Percentiles rank a stretch among this genome's conserved stretches.
Evolutionary conservation across 1,284 basidiomycete genomes (phyloP).

Genomic region (Pseudozyma thailandica): DNA sequence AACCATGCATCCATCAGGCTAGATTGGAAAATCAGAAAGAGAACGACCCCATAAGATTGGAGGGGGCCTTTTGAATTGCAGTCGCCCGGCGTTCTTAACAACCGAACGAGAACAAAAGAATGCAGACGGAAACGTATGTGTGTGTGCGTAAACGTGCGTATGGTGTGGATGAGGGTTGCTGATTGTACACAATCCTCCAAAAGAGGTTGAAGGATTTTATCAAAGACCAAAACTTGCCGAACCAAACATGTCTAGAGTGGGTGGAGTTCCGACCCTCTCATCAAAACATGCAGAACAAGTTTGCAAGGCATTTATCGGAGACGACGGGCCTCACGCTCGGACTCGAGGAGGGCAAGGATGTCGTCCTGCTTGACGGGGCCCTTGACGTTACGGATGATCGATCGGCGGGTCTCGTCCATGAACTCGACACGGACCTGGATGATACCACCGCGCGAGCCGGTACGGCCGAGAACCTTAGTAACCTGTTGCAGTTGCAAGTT

Average conservation of each 20-base stretch:
- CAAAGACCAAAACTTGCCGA: conserved; percentile 2
- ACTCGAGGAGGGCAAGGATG: conserved; percentile 96
- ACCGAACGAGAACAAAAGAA: conserved; percentile 2
- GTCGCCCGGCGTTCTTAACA: conserved; percentile 1
- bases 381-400: conserved; percentile 99
- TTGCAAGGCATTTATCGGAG: conserved; percentile 36
- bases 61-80: conserved; percentile 45
- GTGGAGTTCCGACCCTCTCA: conserved; percentile 45
- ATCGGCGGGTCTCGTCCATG: conserved; percentile 95
- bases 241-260: conserved; percentile 6
- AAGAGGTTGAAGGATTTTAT: conserved; percentile 7
- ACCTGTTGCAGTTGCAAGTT: conserved; percentile 49
- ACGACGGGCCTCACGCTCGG: conserved; percentile 97
- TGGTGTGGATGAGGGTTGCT: conserved; percentile 26
- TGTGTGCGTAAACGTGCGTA: conserved; percentile 16
- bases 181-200: conserved; percentile 47
- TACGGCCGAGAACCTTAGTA: conserved; percentile 91
- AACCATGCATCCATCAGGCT: background rate
- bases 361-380: conserved; percentile 96
- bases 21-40: conserved; percentile 19
- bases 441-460: conserved; percentile 98
- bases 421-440: conserved; percentile 99
- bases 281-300: conserved; percentile 1
- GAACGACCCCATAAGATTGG: conserved; percentile 9
- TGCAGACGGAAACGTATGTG: conserved; percentile 9